Evolutionary conservation across 192 early-diverging fungal genomes (phyloP).

Genomic region (Linnemannia hyalina): DNA sequence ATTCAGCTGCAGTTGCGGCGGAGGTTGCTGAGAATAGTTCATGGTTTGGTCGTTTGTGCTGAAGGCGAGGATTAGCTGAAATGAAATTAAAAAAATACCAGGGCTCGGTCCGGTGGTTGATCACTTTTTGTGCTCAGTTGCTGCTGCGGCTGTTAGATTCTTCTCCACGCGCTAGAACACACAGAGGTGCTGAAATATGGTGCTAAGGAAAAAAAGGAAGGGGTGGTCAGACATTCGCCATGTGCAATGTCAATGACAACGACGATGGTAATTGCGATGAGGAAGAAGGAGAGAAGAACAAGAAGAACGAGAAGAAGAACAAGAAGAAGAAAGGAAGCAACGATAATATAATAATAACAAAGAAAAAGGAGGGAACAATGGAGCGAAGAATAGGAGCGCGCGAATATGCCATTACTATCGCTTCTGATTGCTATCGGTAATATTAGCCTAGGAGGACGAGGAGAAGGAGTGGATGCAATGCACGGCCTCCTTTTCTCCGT

Average conservation of each 20-base stretch:
- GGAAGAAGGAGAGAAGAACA: not conserved
- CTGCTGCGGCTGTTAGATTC: not conserved
- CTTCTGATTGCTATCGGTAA: not conserved
- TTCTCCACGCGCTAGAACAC: not conserved
- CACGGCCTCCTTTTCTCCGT: not conserved
- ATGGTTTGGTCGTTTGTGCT: not conserved
- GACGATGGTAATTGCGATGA: too few relatives aligned
- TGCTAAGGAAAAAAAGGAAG: not conserved
- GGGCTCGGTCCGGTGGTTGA: not conserved
- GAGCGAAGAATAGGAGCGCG: not conserved
- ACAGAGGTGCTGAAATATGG: not conserved
- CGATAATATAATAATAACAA: too few relatives aligned
- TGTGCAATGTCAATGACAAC: too few relatives aligned
- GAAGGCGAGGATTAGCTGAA: too few relatives aligned
- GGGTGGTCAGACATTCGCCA: too few relatives aligned
- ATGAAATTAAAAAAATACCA: not conserved
- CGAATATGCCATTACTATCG: not conserved
- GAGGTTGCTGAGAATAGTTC: slow-evolving; percentile 9
- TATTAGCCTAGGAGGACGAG: not conserved
- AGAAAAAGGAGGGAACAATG: not conserved
- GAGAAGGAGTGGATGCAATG: not conserved
- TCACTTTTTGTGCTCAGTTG: too few relatives aligned
- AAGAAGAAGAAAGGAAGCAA: not conserved
- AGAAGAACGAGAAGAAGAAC: not conserved
- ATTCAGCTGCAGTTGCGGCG: slow-evolving; percentile 6